phyloP scores from a whole-genome alignment of 2,329 filamentous ascomycete genomes.

The Aspergillus persii region DNA sequence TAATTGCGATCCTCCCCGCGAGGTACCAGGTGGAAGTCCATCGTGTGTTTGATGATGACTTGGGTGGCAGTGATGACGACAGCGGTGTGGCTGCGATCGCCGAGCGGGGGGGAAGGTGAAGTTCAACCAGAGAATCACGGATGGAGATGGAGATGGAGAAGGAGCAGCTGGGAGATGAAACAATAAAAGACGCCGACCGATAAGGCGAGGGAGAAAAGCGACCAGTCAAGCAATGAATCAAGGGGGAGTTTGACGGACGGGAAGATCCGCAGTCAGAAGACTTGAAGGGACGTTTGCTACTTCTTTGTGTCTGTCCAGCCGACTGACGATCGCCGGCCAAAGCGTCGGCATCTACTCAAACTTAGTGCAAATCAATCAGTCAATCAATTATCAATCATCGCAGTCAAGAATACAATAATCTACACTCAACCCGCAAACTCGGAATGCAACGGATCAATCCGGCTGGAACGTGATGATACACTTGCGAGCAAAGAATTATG shows the following conservation, averaged over 20 bases:
- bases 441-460: neutral
- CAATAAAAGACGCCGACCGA: neutral
- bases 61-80: constrained; percentile 5
- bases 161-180: no score
- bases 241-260: no score
- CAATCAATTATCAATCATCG: no score
- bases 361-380: no score
- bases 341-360: no score
- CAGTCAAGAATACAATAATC: neutral
- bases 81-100: neutral
- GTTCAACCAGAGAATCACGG: neutral
- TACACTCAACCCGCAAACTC: neutral
- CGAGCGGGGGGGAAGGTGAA: neutral
- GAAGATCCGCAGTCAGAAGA: no score
- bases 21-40: constrained; percentile 46
- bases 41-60: constrained; percentile 16
- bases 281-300: no score
- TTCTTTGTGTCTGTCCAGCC: no score
- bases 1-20: constrained; percentile 45
- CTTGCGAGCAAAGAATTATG: constrained; percentile 11
- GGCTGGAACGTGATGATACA: constrained; percentile 3
- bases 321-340: no score
- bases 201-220: neutral
- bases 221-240: neutral
- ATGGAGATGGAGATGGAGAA: neutral